These are phyloP conservation scores for Penicillium palitans DNA, from an alignment of 2,329 filamentous ascomycete species.

Conservation along the genomic window DNA sequence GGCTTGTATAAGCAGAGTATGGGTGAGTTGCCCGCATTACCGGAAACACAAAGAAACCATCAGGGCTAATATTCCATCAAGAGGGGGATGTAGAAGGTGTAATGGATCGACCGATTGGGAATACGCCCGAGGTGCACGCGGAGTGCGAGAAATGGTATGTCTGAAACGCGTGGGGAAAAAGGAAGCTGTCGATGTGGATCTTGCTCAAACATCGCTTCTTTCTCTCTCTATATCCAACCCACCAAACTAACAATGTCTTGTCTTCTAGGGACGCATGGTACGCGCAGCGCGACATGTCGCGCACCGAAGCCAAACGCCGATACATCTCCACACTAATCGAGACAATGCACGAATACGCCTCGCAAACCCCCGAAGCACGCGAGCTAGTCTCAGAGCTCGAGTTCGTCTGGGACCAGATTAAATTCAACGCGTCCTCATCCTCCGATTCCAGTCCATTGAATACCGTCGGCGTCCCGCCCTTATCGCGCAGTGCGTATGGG, in stretches of 20 bases:
- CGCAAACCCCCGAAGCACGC: constrained; percentile 72
- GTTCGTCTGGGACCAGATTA: constrained; percentile 98
- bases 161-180: neutral
- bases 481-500: constrained; percentile 33
- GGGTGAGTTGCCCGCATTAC: constrained; percentile 51
- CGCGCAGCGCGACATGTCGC: constrained; percentile 74
- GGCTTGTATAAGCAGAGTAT: constrained; percentile 98
- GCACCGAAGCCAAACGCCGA: constrained; percentile 88
- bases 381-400: constrained; percentile 94
- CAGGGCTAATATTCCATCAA: constrained; percentile 38
- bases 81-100: constrained; percentile 95
- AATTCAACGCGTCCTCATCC: constrained; percentile 70
- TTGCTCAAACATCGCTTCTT: neutral
- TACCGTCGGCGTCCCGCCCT: constrained; percentile 30
- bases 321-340: constrained; percentile 94
- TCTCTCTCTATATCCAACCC: neutral
- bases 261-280: constrained; percentile 82
- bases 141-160: constrained; percentile 67
- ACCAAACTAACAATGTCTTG: neutral
- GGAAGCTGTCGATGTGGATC: neutral
- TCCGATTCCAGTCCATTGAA: constrained; percentile 46
- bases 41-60: neutral
- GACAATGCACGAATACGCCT: constrained; percentile 95
- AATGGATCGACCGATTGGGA: constrained; percentile 74
- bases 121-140: constrained; percentile 52